These are phyloP conservation scores for Tetracladium setigerum DNA, from an alignment of 495 filamentous ascomycete species.

Conservation along the genomic window DNA sequence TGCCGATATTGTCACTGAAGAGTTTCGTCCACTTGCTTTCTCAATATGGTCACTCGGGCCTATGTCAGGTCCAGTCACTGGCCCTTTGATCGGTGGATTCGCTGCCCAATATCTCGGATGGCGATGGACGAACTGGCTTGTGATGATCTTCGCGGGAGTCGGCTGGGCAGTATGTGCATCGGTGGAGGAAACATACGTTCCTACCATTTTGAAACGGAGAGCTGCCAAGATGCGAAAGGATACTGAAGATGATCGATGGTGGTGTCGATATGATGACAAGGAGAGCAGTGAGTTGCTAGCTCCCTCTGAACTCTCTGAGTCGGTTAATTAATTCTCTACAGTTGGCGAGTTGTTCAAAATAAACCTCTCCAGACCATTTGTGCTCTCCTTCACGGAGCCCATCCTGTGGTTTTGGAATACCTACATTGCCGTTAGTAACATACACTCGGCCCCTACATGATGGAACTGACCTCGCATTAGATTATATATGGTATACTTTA, in stretches of 20 bases:
- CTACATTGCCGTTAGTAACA: conserved; percentile 43
- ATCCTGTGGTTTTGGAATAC: conserved; percentile 81
- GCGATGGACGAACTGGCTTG: conserved; percentile 84
- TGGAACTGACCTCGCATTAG: conserved; percentile 12
- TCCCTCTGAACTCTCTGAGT: conserved; percentile 16
- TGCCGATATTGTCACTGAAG: conserved; percentile 64
- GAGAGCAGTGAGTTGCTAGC: conserved; percentile 22
- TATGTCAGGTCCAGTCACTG: conserved; percentile 61
- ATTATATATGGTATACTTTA: conserved; percentile 67
- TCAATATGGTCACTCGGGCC: conserved; percentile 73
- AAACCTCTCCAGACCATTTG: conserved; percentile 69
- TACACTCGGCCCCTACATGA: not conserved
- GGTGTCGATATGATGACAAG: conserved; percentile 67
- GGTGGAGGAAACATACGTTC: conserved; percentile 72
- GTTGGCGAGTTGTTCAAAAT: conserved; percentile 51
- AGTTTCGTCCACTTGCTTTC: conserved; percentile 64
- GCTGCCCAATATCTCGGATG: conserved; percentile 71
- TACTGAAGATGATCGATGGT: conserved; percentile 67
- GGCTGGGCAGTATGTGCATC: conserved; percentile 43
- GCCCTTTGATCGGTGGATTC: conserved; percentile 67
- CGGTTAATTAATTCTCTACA: conserved; percentile 9
- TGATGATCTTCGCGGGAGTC: conserved; percentile 58
- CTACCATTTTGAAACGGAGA: conserved; percentile 60
- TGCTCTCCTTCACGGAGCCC: conserved; percentile 73
- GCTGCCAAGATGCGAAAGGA: conserved; percentile 63